Conservation (phyloP, 306 rosid species). For the Malus sieversii region DNA sequence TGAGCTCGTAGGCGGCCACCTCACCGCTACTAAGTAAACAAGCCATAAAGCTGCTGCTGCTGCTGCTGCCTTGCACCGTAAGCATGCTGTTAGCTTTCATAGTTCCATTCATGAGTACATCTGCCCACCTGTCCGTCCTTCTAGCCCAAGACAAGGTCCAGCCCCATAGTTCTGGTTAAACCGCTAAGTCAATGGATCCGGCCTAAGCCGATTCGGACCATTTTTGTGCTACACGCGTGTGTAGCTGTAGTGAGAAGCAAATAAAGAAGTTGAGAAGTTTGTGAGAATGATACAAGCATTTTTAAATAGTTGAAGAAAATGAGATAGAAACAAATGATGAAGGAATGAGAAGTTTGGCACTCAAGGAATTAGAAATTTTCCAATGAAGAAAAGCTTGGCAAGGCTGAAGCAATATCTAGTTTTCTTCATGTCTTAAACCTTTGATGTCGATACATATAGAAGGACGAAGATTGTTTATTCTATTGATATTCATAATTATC, state of each 20-base stretch:
- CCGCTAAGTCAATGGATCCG: constrained; percentile 29
- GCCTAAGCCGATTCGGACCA: constrained; percentile 26
- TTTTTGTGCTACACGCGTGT: background rate
- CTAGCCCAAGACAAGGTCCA: background rate
- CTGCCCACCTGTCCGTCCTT: no score
- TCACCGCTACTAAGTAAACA: background rate
- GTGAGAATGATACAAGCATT: constrained; percentile 41
- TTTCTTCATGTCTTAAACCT: constrained; percentile 17
- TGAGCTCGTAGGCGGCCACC: background rate
- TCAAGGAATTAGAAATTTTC: constrained; percentile 33
- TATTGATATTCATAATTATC: background rate
- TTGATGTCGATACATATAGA: background rate
- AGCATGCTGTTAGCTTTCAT: constrained; percentile 15
- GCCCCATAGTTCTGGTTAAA: constrained; percentile 24
- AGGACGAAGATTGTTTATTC: background rate
- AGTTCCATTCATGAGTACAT: constrained; percentile 24
- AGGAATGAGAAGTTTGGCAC: constrained; percentile 32
- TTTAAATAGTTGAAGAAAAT: background rate
- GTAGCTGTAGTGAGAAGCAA: constrained; percentile 56
- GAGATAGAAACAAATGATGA: constrained; percentile 17
- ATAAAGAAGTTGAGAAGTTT: constrained; percentile 34
- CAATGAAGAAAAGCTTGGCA: constrained; percentile 5
- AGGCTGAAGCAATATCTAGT: constrained; percentile 22
- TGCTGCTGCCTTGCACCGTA: constrained; percentile 37
- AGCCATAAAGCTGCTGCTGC: constrained; percentile 62